A percentile compares a stretch with the other conserved stretches of the same genome.
These are phyloP conservation scores for Epichloe gansuensis DNA, from an alignment of 2,329 filamentous ascomycete species.

Conservation along the genomic window DNA sequence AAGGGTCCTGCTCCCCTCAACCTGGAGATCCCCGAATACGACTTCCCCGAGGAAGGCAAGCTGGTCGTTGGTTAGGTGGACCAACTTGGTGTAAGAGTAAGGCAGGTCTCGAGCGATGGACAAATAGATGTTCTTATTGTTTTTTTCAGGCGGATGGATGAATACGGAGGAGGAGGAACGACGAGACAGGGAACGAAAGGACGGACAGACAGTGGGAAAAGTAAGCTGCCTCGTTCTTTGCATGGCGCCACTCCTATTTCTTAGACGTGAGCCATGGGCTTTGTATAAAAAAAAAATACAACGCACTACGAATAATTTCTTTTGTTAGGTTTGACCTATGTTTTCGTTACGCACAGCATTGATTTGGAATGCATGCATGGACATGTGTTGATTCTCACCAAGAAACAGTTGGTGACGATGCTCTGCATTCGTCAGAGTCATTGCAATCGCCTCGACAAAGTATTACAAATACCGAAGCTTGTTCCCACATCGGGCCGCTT, in stretches of 20 bases:
- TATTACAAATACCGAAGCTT: background rate
- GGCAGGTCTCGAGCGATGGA: background rate
- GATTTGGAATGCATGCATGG: too few species aligned
- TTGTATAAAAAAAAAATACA: constrained; percentile 24
- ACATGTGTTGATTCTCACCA: too few species aligned
- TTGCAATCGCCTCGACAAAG: background rate
- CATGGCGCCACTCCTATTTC: constrained; percentile 18
- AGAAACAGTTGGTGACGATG: background rate
- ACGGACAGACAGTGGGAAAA: background rate
- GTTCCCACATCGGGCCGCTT: too few species aligned
- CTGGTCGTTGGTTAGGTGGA: constrained; percentile 76
- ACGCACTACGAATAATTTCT: constrained; percentile 14
- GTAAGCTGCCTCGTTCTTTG: constrained; percentile 7
- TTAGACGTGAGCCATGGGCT: constrained; percentile 23
- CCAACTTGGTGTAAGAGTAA: constrained; percentile 11
- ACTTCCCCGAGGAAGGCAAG: constrained; percentile 80
- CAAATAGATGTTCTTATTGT: constrained; percentile 8
- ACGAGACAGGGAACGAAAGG: background rate
- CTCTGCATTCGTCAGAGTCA: background rate
- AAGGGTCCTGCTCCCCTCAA: constrained; percentile 96
- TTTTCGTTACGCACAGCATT: background rate
- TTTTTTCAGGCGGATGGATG: background rate
- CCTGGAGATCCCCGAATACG: constrained; percentile 86
- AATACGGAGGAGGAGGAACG: constrained; percentile 12
- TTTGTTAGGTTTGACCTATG: background rate